A percentile compares a stretch with the other conserved stretches of the same genome.
These are phyloP conservation scores for Volvox reticuliferus DNA, from an alignment of 139 green algal genomes.

Conservation along the genomic window DNA sequence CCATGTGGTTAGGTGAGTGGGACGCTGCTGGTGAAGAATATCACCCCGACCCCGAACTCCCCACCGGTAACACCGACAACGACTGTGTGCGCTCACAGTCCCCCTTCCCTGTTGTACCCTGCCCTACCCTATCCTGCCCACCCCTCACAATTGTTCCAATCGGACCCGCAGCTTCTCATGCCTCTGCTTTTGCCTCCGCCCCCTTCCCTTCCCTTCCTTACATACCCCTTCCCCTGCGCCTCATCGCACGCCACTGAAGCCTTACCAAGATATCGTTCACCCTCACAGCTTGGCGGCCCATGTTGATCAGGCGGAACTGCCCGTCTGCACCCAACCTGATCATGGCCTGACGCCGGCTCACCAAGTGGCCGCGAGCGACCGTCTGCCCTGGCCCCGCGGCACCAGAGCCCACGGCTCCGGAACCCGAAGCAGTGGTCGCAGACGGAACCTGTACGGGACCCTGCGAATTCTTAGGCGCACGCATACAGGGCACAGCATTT, in stretches of 20 bases:
- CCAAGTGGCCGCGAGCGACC: neutral
- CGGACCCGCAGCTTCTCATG: no score
- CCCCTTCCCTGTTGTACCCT: no score
- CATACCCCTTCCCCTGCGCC: neutral
- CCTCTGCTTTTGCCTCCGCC: no score
- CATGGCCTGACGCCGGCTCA: slow-evolving; percentile 68
- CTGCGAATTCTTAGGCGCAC: no score
- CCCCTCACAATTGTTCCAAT: no score
- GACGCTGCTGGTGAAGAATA: no score
- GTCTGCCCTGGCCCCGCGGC: neutral
- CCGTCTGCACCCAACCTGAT: slow-evolving; percentile 56
- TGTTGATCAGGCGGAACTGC: slow-evolving; percentile 58
- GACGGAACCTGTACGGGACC: neutral
- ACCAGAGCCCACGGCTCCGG: neutral
- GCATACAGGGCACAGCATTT: no score
- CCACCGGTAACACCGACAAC: no score
- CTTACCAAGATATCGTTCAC: slow-evolving; percentile 43
- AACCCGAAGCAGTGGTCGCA: neutral
- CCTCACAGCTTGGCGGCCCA: slow-evolving; percentile 52
- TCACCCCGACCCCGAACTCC: no score
- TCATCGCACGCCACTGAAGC: neutral
- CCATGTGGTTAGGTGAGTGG: no score
- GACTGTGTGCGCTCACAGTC: no score
- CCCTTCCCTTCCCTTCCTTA: neutral
- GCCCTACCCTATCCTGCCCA: no score